Conservation (phyloP, 768 basidiomycete genomes). For the Collybia nuda region DNA sequence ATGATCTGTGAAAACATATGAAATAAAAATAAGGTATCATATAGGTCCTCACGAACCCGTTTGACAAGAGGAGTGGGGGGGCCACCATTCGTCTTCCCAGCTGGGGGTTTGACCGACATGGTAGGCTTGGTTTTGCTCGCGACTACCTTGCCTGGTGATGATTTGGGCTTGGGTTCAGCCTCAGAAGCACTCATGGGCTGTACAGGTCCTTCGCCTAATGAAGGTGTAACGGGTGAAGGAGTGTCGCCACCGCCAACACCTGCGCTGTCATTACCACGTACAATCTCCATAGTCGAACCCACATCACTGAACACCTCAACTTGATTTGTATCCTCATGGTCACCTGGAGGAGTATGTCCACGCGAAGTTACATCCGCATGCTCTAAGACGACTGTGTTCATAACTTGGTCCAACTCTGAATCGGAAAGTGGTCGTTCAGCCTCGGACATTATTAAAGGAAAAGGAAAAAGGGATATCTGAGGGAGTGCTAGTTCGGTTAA, state of each 20-base stretch:
- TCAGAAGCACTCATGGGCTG: constrained; percentile 11
- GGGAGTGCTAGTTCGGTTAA: not conserved
- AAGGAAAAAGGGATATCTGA: constrained; percentile 4
- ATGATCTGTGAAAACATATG: constrained; percentile 43
- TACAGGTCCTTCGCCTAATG: constrained; percentile 19
- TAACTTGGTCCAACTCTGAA: constrained; percentile 15
- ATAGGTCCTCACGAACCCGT: constrained; percentile 47
- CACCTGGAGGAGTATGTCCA: constrained; percentile 24
- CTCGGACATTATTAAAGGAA: constrained; percentile 25
- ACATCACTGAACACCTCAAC: constrained; percentile 15
- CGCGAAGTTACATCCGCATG: constrained; percentile 13
- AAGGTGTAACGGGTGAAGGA: constrained; percentile 7
- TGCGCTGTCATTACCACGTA: constrained; percentile 10
- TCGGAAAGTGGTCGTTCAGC: constrained; percentile 17
- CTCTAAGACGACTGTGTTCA: constrained; percentile 11
- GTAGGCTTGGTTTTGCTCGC: constrained; percentile 31
- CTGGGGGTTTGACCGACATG: constrained; percentile 39
- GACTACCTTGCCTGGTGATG: not conserved
- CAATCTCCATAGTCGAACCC: constrained; percentile 6
- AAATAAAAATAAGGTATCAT: not conserved
- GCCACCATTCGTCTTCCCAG: constrained; percentile 44
- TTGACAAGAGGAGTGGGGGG: constrained; percentile 61
- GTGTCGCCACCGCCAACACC: not conserved
- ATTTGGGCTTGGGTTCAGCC: constrained; percentile 24
- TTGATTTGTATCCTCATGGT: constrained; percentile 27